Percentiles rank a stretch among this genome's conserved stretches.
Conservation (phyloP, 2,329 filamentous ascomycete genomes). For the Epichloe amarillans region DNA sequence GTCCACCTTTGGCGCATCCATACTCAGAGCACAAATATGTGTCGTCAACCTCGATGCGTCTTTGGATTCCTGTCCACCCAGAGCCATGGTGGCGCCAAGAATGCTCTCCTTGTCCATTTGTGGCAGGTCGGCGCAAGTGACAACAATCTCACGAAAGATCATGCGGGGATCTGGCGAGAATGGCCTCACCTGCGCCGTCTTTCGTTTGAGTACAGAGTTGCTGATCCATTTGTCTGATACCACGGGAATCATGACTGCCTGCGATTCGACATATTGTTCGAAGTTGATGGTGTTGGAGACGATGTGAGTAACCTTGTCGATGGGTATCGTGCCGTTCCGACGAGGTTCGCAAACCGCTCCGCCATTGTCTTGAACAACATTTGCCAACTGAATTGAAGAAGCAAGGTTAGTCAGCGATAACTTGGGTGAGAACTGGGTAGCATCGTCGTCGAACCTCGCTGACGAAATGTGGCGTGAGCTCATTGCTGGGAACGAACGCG, state of each 20-base stretch:
- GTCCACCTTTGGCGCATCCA: constrained; percentile 59
- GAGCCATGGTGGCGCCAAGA: constrained; percentile 72
- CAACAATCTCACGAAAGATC: constrained; percentile 74
- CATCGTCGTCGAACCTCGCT: constrained; percentile 21
- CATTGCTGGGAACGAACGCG: constrained; percentile 31
- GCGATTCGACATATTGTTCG: constrained; percentile 64
- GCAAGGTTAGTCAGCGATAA: not conserved
- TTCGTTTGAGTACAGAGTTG: constrained; percentile 53
- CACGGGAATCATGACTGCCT: constrained; percentile 69
- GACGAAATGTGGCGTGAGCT: constrained; percentile 27
- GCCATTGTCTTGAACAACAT: constrained; percentile 34
- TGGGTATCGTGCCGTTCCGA: constrained; percentile 33
- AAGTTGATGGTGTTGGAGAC: constrained; percentile 75
- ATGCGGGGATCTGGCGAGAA: constrained; percentile 84
- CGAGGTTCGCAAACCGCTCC: constrained; percentile 33
- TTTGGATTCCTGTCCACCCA: constrained; percentile 71
- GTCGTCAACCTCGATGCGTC: constrained; percentile 64
- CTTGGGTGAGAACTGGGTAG: too few species aligned
- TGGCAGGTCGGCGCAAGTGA: constrained; percentile 76
- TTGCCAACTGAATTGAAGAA: constrained; percentile 23
- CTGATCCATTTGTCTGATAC: constrained; percentile 73
- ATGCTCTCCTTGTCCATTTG: constrained; percentile 84
- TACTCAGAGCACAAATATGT: constrained; percentile 72
- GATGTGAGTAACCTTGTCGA: constrained; percentile 40
- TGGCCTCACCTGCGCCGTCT: constrained; percentile 63